Evolutionary conservation across 495 filamentous ascomycete species (phyloP).

Genomic region (Apiosordaria backusii): DNA sequence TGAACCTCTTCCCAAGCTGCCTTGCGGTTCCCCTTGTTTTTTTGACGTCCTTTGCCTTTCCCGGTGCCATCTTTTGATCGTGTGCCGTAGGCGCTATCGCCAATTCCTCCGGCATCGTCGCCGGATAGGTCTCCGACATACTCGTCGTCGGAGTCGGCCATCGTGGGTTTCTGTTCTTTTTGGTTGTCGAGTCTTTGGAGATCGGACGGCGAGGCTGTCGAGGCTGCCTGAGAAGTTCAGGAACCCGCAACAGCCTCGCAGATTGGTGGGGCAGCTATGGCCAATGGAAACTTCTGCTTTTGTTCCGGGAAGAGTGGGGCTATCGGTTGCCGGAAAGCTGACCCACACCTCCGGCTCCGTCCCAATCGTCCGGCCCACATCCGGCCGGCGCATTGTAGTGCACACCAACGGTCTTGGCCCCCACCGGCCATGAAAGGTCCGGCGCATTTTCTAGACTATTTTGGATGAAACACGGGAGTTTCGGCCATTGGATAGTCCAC

Average conservation of each 20-base stretch:
- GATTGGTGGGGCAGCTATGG: neutral
- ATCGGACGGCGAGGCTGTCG: neutral
- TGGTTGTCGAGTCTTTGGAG: neutral
- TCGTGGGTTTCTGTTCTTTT: constrained; percentile 26
- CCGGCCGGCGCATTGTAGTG: neutral
- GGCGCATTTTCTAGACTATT: neutral
- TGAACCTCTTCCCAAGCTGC: constrained; percentile 49
- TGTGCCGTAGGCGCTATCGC: constrained; percentile 22
- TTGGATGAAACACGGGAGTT: neutral
- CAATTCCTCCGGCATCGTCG: constrained; percentile 58
- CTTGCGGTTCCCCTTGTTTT: constrained; percentile 19
- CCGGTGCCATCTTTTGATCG: constrained; percentile 27
- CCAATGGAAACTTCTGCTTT: neutral
- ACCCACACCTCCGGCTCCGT: neutral
- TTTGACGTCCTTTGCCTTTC: constrained; percentile 29
- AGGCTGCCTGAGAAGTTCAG: neutral
- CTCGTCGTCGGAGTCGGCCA: constrained; percentile 80
- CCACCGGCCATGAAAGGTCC: neutral
- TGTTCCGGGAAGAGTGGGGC: neutral
- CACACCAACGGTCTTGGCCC: neutral
- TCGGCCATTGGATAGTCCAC: too few relatives aligned
- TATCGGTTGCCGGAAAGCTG: neutral
- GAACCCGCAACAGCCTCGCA: neutral
- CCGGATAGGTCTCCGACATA: constrained; percentile 73
- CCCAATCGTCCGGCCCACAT: neutral